These are phyloP conservation scores for Xanthoconium separans DNA, from an alignment of 1,284 basidiomycete genomes.

Conservation along the genomic window DNA sequence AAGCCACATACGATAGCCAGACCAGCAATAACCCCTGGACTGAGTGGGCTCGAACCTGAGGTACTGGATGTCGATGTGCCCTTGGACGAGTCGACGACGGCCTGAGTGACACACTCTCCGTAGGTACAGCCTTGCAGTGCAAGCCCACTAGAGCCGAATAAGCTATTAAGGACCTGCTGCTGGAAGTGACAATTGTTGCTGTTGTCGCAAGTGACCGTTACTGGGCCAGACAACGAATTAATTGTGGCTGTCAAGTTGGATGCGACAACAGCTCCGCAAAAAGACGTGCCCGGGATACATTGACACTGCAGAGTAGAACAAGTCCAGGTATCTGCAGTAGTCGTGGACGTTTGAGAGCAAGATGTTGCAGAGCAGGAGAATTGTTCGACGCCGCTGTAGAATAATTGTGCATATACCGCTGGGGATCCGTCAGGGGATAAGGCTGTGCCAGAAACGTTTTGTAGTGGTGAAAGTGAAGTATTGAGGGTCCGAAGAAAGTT, in stretches of 20 bases:
- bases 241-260: conserved; percentile 59
- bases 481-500: conserved; percentile 78
- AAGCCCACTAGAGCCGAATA: conserved; percentile 78
- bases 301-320: conserved; percentile 74
- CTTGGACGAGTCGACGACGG: conserved; percentile 60
- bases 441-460: conserved; percentile 40
- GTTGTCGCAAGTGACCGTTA: conserved; percentile 67
- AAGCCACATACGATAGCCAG: conserved; percentile 77
- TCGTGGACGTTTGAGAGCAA: conserved; percentile 60
- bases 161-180: conserved; percentile 57
- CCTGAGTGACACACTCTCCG: conserved; percentile 85
- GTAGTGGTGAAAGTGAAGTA: conserved; percentile 62
- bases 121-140: conserved; percentile 68
- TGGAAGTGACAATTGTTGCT: conserved; percentile 72
- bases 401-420: conserved; percentile 70
- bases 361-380: conserved; percentile 76
- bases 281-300: conserved; percentile 66
- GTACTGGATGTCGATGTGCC: conserved; percentile 28
- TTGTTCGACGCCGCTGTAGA: conserved; percentile 82
- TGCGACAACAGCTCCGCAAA: conserved; percentile 61
- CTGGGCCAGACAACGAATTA: conserved; percentile 54
- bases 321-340: conserved; percentile 50
- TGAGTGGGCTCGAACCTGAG: conserved; percentile 45
- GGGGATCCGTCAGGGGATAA: conserved; percentile 61
- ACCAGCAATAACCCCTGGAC: conserved; percentile 84